Base-by-base conservation (phyloP, 73 alveolate species). In the Paraurostyla sp. region DNA sequence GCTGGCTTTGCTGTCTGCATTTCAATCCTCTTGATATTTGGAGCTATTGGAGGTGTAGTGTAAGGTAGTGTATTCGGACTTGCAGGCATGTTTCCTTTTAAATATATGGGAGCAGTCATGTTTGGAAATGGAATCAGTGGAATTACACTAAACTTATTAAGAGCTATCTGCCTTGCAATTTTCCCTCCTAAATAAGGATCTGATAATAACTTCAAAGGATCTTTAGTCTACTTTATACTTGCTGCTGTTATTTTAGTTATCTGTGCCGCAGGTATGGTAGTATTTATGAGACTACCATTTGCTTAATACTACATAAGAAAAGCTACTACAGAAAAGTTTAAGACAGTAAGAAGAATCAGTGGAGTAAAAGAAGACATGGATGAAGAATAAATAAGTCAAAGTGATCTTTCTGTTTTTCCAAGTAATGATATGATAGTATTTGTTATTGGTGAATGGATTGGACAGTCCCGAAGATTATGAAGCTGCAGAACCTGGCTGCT, bases 31-130 rank as follows among this genome's bases (percentile, higher is more conserved):
- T 22, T 76, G 18, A 42, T 87, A 1, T 75, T 89, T 27, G 97
- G 97, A 40, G 73, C 80, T 0, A 50, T 69, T 7, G 87, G 76
- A 22, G 88, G 93, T 32, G 40, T 92, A 36, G 88, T 85, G 0
- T 87, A 92, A 57, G 82, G 90, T 6, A 76, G 92, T 32, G 78
- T 58, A 2, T 92, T 92, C 62, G 97, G 92, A 33, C 56, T 92
- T 30, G 95, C 92, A 0, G 97, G 95, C 33, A 83, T 81, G 54
- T 48, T 92, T 9, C 97, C 97, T 43, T 36, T 29, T 22, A 83
- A 75, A 71, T 90, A 83, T 48, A 89, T 82, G 80, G 92, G 92
- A 18, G 93, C 88, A 18, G 94, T 92, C n/a, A 92, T 92, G 97
- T 56, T 89, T 36, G 95, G 95, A 11, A 92, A 89, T 54, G 95